Evolutionary conservation across 129 eudicot species (phyloP), one percentile per base, ranked within the genome.

Genomic region (Gnaphalium uliginosum): DNA sequence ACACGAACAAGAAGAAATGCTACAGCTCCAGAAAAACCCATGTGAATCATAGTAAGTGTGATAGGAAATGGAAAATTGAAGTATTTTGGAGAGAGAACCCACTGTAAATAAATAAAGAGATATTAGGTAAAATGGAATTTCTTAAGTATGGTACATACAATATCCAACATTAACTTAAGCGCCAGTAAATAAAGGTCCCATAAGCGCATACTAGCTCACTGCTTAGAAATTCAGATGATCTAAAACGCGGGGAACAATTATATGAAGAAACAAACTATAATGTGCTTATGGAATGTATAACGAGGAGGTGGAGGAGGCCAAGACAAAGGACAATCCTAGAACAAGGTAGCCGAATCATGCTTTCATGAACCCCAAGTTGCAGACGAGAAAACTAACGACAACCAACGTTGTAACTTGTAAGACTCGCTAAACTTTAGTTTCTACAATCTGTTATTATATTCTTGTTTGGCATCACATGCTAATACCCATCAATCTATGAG

Each of bases 11-110:
- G 90, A 79, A 89, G 74, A 84, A 94, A 94, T 22, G 97, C 92
- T 56, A 91, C 97, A 23, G 88, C 77, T 72, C 97, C 97, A 39
- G 99, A 94, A 81, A 94, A 94, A 39, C 97, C 96, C 99, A 94
- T 94, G 77, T 94, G 99, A 72, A 94, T 91, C 99, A 91, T 94
- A 30, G 99, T 94, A 63, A 94, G 97, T 51, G 99, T 94, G 73
- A 94, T 91, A 22, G 99, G 99, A 30, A 94, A 82, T 14, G 99
- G 92, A 73, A 94, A 94, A 79, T 87, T 94, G 86, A 94, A 94
- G 80, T 94, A 91, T 76, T 94, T 94, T 71, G 97, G 97, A 58
- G 99, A 94, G 83, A 94, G 99, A 83, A 94, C 99, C 99, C 99
- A 94, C 99, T 94, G 97, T 88, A 86, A 58, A 53, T 27, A 46